Evolutionary conservation across 495 filamentous ascomycete species (phyloP), one percentile per base, ranked within the genome.

Genomic region (Tricharina praecox): DNA sequence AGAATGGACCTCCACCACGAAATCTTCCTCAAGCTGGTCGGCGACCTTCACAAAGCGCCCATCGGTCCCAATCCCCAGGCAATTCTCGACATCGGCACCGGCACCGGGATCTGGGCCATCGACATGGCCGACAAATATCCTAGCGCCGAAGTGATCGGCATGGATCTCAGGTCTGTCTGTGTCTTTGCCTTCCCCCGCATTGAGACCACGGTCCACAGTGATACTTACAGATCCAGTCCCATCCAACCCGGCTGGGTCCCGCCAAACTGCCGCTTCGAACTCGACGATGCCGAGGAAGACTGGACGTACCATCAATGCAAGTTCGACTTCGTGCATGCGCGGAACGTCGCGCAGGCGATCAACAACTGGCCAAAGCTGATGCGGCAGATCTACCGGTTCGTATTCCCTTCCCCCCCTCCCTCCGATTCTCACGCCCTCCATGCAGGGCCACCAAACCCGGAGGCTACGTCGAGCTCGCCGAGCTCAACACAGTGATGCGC

Each of bases 401-500:
- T 16, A 13, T 32, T 32, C 28, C 28, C 28, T 13, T 7, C 7
- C 28, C 28, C 13, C 7, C 28, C 28, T 32, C 7, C 28, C 28
- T 7, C 28, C 28, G 7, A 7, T 32, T 13, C 28, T 32, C 28
- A 7, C 7, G 28, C 28, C 13, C 7, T 7, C 28, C 7, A 32
- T 32, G 28, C 28, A 32, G 28, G 7, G 13, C 28, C 28, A 32
- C 28, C 28, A 13, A 7, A 7, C 64, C 64, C 7, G 60, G 73
- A 15, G 78, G 75, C 24, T 78, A 67, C 49, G 61, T 75, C 48
- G 78, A 82, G 60, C 66, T 77, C 21, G 67, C 74, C 30, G 70
- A 77, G 3, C 5, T 72, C 36, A 67, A 77, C 47, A 61, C 67
- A 3, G 61, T 62, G n/a, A 44, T 59, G 21, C 50, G 47, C 42